Percentiles rank a stretch among this genome's conserved stretches.
phyloP scores from a whole-genome alignment of 768 basidiomycete species.

The Guyanaporus albipodus region DNA sequence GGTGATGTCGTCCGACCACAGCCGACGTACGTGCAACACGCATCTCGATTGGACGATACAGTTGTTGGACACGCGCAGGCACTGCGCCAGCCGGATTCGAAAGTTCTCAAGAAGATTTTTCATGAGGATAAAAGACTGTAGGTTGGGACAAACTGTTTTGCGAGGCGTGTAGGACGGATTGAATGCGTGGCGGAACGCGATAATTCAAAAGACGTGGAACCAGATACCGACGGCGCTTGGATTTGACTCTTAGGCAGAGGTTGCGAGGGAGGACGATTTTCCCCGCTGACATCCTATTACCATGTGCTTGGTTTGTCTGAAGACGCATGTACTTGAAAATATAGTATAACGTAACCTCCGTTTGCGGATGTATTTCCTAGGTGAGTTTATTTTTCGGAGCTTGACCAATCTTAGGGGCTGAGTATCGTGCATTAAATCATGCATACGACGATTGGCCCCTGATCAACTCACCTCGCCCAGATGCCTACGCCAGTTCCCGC shows the following conservation, averaged over 20 bases:
- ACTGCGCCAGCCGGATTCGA: background rate
- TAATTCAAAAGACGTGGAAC: slow-evolving; percentile 12
- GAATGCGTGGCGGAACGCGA: background rate
- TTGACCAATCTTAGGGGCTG: too few species aligned
- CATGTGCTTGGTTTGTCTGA: too few species aligned
- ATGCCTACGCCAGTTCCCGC: background rate
- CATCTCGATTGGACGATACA: background rate
- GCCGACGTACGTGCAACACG: slow-evolving; percentile 1
- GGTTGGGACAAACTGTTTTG: slow-evolving; percentile 17
- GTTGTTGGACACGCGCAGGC: too few species aligned
- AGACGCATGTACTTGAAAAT: too few species aligned
- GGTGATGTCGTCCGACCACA: background rate
- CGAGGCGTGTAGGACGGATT: slow-evolving; percentile 3
- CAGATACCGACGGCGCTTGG: slow-evolving; percentile 7
- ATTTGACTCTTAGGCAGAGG: slow-evolving; percentile 12
- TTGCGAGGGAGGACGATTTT: background rate
- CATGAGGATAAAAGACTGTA: too few species aligned
- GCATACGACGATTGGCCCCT: too few species aligned
- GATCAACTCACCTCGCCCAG: too few species aligned
- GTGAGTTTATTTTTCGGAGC: background rate
- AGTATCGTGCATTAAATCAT: too few species aligned
- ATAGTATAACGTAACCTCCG: too few species aligned
- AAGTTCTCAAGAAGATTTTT: slow-evolving; percentile 2
- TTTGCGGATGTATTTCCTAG: background rate
- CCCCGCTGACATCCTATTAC: too few species aligned